A percentile compares a stretch with the other conserved stretches of the same genome.
Evolutionary conservation across 345 rosid species (phyloP).

Genomic region (Rubroshorea leprosula): DNA sequence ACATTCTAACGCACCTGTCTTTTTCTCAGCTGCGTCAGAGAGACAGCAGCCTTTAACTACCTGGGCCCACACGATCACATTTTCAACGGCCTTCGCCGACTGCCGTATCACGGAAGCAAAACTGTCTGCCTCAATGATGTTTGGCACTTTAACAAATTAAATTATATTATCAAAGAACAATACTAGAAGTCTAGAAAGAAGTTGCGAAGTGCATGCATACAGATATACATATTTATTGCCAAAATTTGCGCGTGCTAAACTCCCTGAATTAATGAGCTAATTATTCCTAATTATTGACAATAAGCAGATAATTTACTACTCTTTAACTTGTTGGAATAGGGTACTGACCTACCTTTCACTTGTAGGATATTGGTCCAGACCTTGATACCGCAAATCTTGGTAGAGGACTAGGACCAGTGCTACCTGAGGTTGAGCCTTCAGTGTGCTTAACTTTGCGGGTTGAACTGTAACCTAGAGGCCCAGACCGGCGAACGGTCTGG

Average conservation of each 20-base stretch:
- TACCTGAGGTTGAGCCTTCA: conserved; percentile 71
- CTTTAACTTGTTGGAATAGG: background rate
- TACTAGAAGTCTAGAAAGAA: background rate
- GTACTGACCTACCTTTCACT: conserved; percentile 30
- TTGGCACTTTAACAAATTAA: too few relatives aligned
- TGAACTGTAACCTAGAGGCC: conserved; percentile 84
- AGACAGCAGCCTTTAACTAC: too few relatives aligned
- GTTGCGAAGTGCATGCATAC: conserved; percentile 10
- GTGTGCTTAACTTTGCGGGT: conserved; percentile 54
- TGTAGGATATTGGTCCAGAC: conserved; percentile 87
- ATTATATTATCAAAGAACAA: conserved; percentile 11
- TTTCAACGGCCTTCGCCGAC: too few relatives aligned
- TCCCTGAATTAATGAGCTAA: conserved; percentile 4
- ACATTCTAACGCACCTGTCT: too few relatives aligned
- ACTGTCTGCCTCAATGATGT: too few relatives aligned
- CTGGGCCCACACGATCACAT: too few relatives aligned
- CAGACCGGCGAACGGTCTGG: conserved; percentile 75
- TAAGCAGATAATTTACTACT: conserved; percentile 14
- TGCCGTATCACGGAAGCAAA: too few relatives aligned
- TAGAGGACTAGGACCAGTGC: conserved; percentile 81
- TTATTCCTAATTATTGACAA: conserved; percentile 2
- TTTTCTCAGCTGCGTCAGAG: too few relatives aligned
- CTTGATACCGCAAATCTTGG: conserved; percentile 95
- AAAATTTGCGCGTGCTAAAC: conserved; percentile 11
- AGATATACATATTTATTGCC: conserved; percentile 16